Conservation (phyloP, 1,284 basidiomycete species). For the Sporisorium reilianum region DNA sequence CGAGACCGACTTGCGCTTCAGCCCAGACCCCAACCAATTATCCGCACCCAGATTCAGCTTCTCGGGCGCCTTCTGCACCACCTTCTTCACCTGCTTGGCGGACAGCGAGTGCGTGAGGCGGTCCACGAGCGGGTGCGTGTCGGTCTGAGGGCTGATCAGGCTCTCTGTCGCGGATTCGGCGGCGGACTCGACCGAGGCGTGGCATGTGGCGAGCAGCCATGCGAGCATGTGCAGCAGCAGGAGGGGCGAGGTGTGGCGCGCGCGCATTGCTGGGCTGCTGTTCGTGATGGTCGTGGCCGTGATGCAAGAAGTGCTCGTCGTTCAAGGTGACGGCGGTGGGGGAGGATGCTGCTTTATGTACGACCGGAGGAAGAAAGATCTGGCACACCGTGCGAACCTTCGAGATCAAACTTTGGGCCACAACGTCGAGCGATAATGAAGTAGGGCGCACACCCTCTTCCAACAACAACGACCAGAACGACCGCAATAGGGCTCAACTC, state of each 20-base stretch:
- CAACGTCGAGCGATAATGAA: too few species aligned
- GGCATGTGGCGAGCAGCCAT: background rate
- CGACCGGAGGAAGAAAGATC: too few species aligned
- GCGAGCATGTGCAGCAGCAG: background rate
- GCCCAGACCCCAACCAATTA: slow-evolving; percentile 26
- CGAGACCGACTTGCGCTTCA: slow-evolving; percentile 36
- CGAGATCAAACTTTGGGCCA: too few species aligned
- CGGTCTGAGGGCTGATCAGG: too few species aligned
- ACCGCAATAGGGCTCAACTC: too few species aligned
- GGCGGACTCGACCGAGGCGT: background rate
- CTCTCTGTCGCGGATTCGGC: background rate
- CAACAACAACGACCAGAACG: too few species aligned
- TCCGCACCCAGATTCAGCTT: slow-evolving; percentile 20
- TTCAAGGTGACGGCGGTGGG: too few species aligned
- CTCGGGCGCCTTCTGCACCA: slow-evolving; percentile 13
- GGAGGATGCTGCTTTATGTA: too few species aligned
- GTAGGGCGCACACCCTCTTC: background rate
- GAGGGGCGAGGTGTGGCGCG: background rate
- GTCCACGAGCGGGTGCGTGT: background rate
- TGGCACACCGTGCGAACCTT: too few species aligned
- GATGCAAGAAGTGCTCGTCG: too few species aligned
- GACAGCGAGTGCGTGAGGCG: slow-evolving; percentile 9
- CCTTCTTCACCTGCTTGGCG: slow-evolving; percentile 1
- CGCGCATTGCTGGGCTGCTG: background rate
- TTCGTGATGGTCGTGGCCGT: too few species aligned